These are phyloP conservation scores for Lentinula aciculospora DNA, from an alignment of 768 basidiomycete genomes.

Conservation along the genomic window DNA sequence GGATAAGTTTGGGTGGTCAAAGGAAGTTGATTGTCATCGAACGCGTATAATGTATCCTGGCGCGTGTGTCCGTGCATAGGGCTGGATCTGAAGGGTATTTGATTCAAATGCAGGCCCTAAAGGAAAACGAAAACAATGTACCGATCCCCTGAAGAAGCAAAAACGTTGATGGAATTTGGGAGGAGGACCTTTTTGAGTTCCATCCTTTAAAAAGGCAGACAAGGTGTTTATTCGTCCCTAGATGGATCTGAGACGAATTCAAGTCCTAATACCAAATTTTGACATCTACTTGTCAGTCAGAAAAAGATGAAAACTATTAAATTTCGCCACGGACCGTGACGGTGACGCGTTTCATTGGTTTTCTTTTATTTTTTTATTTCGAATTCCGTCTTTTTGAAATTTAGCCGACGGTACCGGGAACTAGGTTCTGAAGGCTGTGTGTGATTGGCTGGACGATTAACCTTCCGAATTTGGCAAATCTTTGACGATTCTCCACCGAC, in stretches of 20 bases:
- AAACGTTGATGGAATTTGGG: background rate
- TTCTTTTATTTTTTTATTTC: no score
- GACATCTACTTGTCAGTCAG: background rate
- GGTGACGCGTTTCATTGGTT: background rate
- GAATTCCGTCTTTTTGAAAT: background rate
- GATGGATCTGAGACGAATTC: background rate
- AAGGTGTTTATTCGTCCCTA: background rate
- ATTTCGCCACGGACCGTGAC: background rate
- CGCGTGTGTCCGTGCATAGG: background rate
- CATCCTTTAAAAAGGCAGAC: background rate
- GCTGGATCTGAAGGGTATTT: background rate
- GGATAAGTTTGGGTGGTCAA: background rate
- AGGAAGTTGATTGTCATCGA: background rate
- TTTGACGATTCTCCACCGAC: background rate
- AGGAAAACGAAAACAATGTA: background rate
- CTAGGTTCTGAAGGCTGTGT: background rate
- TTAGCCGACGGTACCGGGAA: background rate
- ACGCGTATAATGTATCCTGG: background rate
- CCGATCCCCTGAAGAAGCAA: background rate
- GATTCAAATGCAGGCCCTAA: background rate
- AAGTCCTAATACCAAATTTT: background rate
- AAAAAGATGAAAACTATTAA: background rate
- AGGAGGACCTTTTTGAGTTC: background rate
- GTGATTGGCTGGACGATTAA: background rate
- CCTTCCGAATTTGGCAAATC: background rate